These are phyloP conservation scores for Trichosporon ovoides DNA, from an alignment of 1,284 basidiomycete species.

Conservation along the genomic window DNA sequence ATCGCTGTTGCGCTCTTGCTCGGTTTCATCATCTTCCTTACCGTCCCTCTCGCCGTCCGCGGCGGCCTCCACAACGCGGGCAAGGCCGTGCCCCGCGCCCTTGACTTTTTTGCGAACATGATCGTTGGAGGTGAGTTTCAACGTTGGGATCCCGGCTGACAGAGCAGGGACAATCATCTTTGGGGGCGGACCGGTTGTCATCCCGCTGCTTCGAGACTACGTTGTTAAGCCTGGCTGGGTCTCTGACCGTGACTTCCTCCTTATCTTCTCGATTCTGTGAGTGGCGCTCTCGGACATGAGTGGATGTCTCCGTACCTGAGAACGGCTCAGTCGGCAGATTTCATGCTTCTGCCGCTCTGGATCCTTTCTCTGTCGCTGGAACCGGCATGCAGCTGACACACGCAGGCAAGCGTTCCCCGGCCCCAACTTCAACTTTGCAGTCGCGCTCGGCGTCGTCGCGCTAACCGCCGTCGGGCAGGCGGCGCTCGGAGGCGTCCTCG, in stretches of 20 bases:
- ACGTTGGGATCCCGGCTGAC: no score
- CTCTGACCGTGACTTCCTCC: conserved; percentile 54
- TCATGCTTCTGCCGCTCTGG: no score
- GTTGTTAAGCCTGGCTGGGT: conserved; percentile 53
- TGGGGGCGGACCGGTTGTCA: conserved; percentile 60
- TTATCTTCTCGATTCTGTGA: conserved; percentile 56
- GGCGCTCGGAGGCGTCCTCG: conserved; percentile 53
- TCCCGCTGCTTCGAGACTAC: conserved; percentile 57
- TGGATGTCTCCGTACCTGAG: no score
- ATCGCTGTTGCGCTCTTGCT: conserved; percentile 35
- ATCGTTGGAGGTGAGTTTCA: conserved; percentile 32
- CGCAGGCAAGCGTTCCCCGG: conserved; percentile 54
- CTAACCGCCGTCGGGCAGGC: conserved; percentile 29
- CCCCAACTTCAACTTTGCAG: conserved; percentile 59
- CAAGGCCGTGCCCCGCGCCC: conserved; percentile 26
- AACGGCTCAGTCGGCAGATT: no score
- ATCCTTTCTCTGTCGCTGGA: neutral
- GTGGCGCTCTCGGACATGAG: neutral
- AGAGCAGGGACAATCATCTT: conserved; percentile 55
- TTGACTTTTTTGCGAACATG: conserved; percentile 53
- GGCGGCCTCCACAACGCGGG: conserved; percentile 41
- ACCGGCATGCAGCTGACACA: neutral
- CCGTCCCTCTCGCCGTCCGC: conserved; percentile 28
- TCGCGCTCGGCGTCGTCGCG: conserved; percentile 56
- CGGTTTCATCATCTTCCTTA: conserved; percentile 42